Evolutionary conservation across 2,329 filamentous ascomycete genomes (phyloP), one percentile per base, ranked within the genome.

Genomic region (Fusarium devonianum): DNA sequence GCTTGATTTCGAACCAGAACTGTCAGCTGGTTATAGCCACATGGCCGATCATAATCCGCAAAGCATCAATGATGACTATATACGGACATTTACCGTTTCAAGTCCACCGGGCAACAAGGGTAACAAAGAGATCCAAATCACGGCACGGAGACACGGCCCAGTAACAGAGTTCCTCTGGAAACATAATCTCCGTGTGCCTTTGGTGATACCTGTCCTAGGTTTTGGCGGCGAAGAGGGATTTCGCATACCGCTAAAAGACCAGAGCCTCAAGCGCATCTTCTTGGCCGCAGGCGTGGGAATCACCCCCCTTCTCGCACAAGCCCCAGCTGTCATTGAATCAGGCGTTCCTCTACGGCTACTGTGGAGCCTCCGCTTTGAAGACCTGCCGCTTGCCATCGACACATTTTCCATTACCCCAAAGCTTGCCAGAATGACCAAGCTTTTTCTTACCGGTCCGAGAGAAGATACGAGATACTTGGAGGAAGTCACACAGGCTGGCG

Each of bases 51-150:
- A 88, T 48, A 90, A 95, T 58, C 91, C 91, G 5, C 79, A 80
- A 56, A 89, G 85, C 60, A 69, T 96, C 12, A 96, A 96, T 62
- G 91, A 96, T 66, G 90, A 96, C 67, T 92, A 84, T 54, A 77
- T 94, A 4, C 78, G 91, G 19, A 95, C 90, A 0, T 96, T 96
- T 65, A 96, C 91, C 2, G 80, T 96, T 0, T 89, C 87, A 2
- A 89, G 81, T 2, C 70, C 75, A 1, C 82, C 85, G 0, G 56
- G 40, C 40, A 68, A 56, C 36, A 39, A n/a, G n/a, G n/a, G n/a
- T n/a, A n/a, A 33, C 1, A 68, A 59, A 46, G 78, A 85, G 62
- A 79, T 94, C 46, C 85, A 92, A 60, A 86, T 95, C 54, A 93
- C 89, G 4, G 82, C 85, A 1, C 74, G 89, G 12, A 83, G 78